Conservation (phyloP, 768 basidiomycete genomes). For the Phlegmacium glaucopus region DNA sequence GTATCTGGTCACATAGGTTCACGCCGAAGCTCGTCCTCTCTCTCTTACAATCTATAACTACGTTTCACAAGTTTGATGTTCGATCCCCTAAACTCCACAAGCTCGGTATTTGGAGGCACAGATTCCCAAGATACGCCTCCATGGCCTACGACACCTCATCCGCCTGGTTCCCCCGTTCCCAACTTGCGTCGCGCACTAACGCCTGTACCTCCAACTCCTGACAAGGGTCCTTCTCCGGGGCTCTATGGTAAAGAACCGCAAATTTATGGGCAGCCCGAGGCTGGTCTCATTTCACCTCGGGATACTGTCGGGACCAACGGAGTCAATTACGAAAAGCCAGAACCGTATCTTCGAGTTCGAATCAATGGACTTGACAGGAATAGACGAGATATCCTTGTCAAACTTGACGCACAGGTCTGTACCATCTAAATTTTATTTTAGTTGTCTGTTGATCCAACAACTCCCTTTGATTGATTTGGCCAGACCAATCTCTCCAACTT, state of each 20-base stretch:
- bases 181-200: constrained; percentile 63
- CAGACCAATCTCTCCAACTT: constrained; percentile 96
- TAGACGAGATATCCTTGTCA: constrained; percentile 88
- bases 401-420: constrained; percentile 91
- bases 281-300: constrained; percentile 77
- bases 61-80: constrained; percentile 40
- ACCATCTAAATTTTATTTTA: neutral
- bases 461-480: neutral
- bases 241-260: constrained; percentile 77
- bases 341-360: constrained; percentile 85
- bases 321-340: constrained; percentile 65
- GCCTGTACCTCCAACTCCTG: constrained; percentile 46
- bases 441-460: constrained; percentile 2
- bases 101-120: constrained; percentile 49
- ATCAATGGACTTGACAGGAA: constrained; percentile 93
- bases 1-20: neutral
- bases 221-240: constrained; percentile 51
- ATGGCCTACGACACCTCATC: constrained; percentile 82
- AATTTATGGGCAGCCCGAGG: constrained; percentile 84
- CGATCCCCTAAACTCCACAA: constrained; percentile 66
- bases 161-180: constrained; percentile 67
- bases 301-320: constrained; percentile 67
- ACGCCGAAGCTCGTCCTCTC: neutral
- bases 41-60: neutral
- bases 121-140: constrained; percentile 48